Conservation (phyloP, 495 filamentous ascomycete genomes). For the Viridothelium virens region DNA sequence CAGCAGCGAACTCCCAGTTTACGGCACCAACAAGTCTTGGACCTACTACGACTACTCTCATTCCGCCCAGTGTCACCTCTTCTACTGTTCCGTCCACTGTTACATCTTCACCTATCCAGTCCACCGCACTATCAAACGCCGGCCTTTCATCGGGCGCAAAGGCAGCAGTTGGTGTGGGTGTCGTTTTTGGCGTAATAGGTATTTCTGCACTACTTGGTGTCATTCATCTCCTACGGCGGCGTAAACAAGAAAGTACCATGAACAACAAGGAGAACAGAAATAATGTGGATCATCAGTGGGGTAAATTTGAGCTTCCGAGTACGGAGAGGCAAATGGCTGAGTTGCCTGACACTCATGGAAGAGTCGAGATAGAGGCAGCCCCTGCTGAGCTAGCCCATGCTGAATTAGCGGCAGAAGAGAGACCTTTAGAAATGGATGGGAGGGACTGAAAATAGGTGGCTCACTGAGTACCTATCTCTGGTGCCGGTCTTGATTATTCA, state of each 20-base stretch:
- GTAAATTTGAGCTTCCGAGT: neutral
- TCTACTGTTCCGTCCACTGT: neutral
- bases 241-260: neutral
- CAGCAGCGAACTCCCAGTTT: no score
- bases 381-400: neutral
- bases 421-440: neutral
- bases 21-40: no score
- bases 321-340: neutral
- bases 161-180: neutral
- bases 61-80: no score
- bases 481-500: no score
- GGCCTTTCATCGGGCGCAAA: neutral
- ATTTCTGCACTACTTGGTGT: neutral
- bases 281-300: neutral
- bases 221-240: neutral
- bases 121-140: neutral
- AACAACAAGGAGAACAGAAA: neutral
- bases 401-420: neutral
- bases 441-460: no score
- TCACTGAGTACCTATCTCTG: no score
- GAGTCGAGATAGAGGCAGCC: neutral
- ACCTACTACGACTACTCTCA: no score
- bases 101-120: neutral
- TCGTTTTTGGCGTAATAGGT: neutral
- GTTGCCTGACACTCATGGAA: neutral